A percentile compares a stretch with the other conserved stretches of the same genome.
Conservation (phyloP, 2,329 filamentous ascomycete genomes). For the Epicoccum sorghinum region DNA sequence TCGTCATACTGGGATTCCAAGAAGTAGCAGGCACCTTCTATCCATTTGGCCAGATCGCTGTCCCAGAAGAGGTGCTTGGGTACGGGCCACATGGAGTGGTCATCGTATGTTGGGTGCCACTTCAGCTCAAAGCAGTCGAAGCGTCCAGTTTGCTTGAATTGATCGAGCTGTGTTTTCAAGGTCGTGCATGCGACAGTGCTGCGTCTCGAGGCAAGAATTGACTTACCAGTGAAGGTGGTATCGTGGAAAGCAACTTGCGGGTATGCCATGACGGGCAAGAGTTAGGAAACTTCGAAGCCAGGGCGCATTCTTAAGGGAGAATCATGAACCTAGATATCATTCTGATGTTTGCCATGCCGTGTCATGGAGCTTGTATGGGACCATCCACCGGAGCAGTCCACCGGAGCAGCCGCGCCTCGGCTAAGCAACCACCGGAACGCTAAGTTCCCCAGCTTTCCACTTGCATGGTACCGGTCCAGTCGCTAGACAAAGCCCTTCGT, state of each 20-base stretch:
- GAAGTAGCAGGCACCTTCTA: conserved; percentile 67
- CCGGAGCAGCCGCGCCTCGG: not conserved
- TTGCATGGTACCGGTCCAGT: no score
- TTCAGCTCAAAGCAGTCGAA: conserved; percentile 62
- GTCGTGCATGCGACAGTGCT: conserved; percentile 17
- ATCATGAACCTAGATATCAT: no score
- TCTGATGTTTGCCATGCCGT: no score
- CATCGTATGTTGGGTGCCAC: conserved; percentile 62
- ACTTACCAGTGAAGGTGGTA: conserved; percentile 12
- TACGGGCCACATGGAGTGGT: conserved; percentile 60
- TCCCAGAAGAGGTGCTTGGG: conserved; percentile 68
- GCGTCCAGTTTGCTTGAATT: conserved; percentile 23
- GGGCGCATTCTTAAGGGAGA: no score
- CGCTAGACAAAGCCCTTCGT: not conserved
- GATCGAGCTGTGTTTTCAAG: conserved; percentile 15
- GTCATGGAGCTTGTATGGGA: not conserved
- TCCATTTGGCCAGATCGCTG: conserved; percentile 64
- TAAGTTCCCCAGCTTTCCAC: not conserved
- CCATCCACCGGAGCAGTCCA: not conserved
- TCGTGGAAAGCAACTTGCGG: conserved; percentile 16
- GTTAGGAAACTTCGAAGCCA: not conserved
- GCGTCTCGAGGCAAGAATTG: conserved; percentile 14
- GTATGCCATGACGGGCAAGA: conserved; percentile 3
- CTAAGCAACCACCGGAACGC: conserved; percentile 1
- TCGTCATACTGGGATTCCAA: conserved; percentile 51